Evolutionary conservation across 352 stramenopile genomes (phyloP), one percentile per base, ranked within the genome.

Genomic region (Globisporangium viniferum): DNA sequence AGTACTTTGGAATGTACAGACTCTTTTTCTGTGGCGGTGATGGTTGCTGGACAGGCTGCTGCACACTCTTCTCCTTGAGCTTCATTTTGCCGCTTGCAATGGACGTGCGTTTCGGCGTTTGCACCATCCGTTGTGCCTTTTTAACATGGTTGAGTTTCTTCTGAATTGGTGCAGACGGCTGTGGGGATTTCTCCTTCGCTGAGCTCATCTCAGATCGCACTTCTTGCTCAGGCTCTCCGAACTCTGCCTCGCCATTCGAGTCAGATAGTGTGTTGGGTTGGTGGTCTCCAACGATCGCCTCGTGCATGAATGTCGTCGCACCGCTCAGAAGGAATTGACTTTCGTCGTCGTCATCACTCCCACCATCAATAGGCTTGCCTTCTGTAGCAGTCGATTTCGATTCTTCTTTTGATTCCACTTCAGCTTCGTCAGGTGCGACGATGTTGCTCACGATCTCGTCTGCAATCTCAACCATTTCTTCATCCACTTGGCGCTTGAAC

Each of bases 401-500:
- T 10, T 59, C 33, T 3, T 24, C 6, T 61, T 46, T 22, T 12
- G 36, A 27, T 29, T 35, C 54, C 7, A 24, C 41, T 5, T 39
- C 39, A 14, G 7, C 24, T 51, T 6, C 44, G 18, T 71, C 41
- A 18, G 24, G 36, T 22, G 35, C 24, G 22, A 64, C 59, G 24
- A 72, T 68, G 48, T 41, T 61, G 46, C 33, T 33, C 33, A 72
- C 67, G 41, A 72, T 51, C 36, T 72, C 56, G 31, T 65, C 57
- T 35, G 67, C 67, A 59, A 72, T 22, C n/a, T 68, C 60, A 33
- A 68, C 54, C 67, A 72, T 72, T 62, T 72, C 67, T 60, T 72
- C 67, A 24, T 72, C 60, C 5, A 39, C 44, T 46, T 60, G 33
- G 62, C 36, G 57, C 33, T 62, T 67, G 20, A 56, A 67, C 8